Conservation (phyloP, 2,329 filamentous ascomycete genomes). For the Ustilaginoidea virens region DNA sequence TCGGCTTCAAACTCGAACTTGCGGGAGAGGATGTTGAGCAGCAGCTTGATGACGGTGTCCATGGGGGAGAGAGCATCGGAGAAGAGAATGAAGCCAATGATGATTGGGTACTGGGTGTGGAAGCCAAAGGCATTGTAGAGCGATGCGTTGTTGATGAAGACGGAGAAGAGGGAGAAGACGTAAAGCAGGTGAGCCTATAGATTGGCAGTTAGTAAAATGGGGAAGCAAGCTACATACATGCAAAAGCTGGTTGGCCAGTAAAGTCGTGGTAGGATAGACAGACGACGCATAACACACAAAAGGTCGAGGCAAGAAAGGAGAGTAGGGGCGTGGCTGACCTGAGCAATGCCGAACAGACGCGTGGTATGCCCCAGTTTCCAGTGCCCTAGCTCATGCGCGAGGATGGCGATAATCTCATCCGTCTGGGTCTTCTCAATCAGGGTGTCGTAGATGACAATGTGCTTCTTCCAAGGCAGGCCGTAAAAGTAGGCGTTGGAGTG, state of each 20-base stretch:
- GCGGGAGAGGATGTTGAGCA: constrained; percentile 91
- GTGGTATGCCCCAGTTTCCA: constrained; percentile 96
- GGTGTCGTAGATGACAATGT: constrained; percentile 98
- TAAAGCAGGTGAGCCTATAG: constrained; percentile 80
- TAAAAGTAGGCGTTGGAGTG: constrained; percentile 94
- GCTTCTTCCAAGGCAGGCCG: constrained; percentile 97
- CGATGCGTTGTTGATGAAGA: constrained; percentile 90
- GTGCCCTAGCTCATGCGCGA: constrained; percentile 92
- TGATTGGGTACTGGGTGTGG: constrained; percentile 65
- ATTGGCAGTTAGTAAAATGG: no score
- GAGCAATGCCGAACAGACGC: constrained; percentile 71
- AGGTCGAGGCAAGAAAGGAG: background rate
- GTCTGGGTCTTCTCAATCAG: constrained; percentile 88
- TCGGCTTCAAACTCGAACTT: constrained; percentile 96
- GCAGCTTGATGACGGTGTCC: constrained; percentile 83
- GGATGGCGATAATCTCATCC: constrained; percentile 83
- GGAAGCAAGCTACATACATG: background rate
- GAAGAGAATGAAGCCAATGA: constrained; percentile 95
- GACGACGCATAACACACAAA: no score
- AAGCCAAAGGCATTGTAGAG: constrained; percentile 90
- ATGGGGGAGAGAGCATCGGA: constrained; percentile 91
- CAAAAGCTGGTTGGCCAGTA: background rate
- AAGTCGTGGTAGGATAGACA: no score
- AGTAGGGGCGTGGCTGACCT: constrained; percentile 31
- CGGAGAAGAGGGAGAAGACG: constrained; percentile 89